Evolutionary conservation across 2,329 filamentous ascomycete species (phyloP).

Genomic region (Fusarium sp.): DNA sequence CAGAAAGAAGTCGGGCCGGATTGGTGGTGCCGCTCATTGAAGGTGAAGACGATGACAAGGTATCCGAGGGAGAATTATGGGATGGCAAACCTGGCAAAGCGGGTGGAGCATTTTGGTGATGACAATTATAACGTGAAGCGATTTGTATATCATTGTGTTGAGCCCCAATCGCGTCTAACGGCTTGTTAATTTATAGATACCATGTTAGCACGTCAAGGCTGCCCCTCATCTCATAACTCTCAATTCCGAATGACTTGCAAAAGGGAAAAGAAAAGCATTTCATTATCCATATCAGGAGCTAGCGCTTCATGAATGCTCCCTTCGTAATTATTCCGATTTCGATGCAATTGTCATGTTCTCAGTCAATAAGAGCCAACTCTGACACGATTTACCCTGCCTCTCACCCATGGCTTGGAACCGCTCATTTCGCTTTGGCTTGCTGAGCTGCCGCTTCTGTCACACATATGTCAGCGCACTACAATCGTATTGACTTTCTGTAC

Average conservation of each 20-base stretch:
- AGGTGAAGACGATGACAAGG: slow-evolving; percentile 52
- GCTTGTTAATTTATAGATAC: background rate
- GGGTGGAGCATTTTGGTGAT: slow-evolving; percentile 57
- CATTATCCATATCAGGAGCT: slow-evolving; percentile 49
- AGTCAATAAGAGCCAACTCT: slow-evolving; percentile 3
- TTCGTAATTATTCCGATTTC: slow-evolving; percentile 35
- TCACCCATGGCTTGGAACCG: background rate
- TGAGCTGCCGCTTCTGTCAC: slow-evolving; percentile 67
- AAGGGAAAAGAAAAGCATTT: slow-evolving; percentile 40
- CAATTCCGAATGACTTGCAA: background rate
- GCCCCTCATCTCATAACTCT: background rate
- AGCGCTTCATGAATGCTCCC: slow-evolving; percentile 42
- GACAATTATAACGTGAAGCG: slow-evolving; percentile 1
- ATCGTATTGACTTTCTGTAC: background rate
- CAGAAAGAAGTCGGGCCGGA: slow-evolving; percentile 69
- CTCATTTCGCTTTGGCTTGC: slow-evolving; percentile 67
- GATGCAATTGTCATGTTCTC: slow-evolving; percentile 30
- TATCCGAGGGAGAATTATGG: slow-evolving; percentile 51
- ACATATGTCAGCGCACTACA: slow-evolving; percentile 18
- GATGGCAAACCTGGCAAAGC: slow-evolving; percentile 55
- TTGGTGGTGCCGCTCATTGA: slow-evolving; percentile 60
- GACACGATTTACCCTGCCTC: slow-evolving; percentile 15
- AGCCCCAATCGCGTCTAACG: background rate
- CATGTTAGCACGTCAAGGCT: background rate
- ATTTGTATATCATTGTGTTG: background rate